phyloP scores from a whole-genome alignment of 371 early-diverging fungal species.

The Vairimorpha apis region DNA sequence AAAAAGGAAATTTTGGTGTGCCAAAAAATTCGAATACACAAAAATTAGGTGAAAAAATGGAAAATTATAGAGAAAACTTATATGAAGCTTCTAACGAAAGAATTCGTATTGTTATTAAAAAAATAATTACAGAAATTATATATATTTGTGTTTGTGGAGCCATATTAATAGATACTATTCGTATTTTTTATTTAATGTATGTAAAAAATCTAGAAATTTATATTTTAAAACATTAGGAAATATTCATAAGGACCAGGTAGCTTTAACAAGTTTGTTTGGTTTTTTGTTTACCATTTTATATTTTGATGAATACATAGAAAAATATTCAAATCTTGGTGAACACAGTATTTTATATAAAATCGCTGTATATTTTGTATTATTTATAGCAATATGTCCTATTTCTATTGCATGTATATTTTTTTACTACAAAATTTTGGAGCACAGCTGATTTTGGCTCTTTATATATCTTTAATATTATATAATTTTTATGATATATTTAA shows the following conservation, averaged over 20 bases:
- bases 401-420: conserved; percentile 14
- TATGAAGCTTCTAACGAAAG: conserved; percentile 13
- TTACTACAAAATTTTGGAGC: conserved; percentile 42
- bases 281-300: conserved; percentile 6
- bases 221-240: not conserved
- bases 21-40: conserved; percentile 21
- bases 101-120: not conserved
- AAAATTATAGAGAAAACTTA: conserved; percentile 7
- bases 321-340: not conserved
- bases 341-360: not conserved
- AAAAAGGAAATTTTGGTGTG: conserved; percentile 23
- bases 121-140: not conserved
- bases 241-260: not conserved
- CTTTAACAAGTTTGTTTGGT: not conserved
- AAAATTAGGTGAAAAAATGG: conserved; percentile 16
- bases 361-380: not conserved
- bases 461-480: conserved; percentile 48
- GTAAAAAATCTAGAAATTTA: conserved; percentile 3
- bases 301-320: not conserved
- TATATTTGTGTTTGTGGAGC: not conserved
- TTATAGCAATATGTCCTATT: conserved; percentile 21
- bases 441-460: conserved; percentile 55
- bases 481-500: conserved; percentile 46
- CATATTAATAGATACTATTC: not conserved
- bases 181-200: not conserved